These are phyloP conservation scores for Corinectria fuckeliana DNA, from an alignment of 2,329 filamentous ascomycete genomes.

Conservation along the genomic window DNA sequence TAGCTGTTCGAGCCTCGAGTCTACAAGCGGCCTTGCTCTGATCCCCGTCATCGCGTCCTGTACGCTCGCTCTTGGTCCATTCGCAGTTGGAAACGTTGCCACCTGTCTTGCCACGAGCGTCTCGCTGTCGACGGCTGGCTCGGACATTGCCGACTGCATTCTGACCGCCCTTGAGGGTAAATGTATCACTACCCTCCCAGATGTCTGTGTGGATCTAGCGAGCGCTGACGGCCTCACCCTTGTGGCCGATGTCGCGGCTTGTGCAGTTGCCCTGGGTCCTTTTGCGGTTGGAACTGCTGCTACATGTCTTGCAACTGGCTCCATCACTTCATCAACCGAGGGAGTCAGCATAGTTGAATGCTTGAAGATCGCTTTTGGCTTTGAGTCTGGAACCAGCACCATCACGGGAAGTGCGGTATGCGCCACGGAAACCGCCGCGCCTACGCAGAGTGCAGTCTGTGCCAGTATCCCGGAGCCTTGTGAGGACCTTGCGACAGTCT, in stretches of 20 bases:
- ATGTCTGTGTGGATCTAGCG: background rate
- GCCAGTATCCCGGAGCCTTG: slow-evolving; percentile 20
- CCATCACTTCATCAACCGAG: background rate
- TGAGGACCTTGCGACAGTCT: background rate
- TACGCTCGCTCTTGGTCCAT: slow-evolving; percentile 15
- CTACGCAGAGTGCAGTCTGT: slow-evolving; percentile 5
- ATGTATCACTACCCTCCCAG: slow-evolving; percentile 14
- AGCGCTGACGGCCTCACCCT: background rate
- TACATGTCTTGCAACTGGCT: slow-evolving; percentile 14
- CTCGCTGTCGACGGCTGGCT: slow-evolving; percentile 2
- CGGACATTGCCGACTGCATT: slow-evolving; percentile 17
- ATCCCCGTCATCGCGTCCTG: slow-evolving; percentile 9
- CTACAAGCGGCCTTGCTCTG: slow-evolving; percentile 5
- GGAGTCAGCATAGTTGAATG: background rate
- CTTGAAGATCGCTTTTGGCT: slow-evolving; percentile 8
- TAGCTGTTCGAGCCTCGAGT: slow-evolving; percentile 3
- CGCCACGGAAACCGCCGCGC: background rate
- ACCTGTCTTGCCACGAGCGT: slow-evolving; percentile 6
- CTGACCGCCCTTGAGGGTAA: slow-evolving; percentile 6
- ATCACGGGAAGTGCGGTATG: background rate
- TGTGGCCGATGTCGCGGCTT: background rate
- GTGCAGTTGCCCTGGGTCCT: slow-evolving; percentile 17
- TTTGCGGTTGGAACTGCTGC: slow-evolving; percentile 14
- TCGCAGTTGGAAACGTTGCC: slow-evolving; percentile 6
- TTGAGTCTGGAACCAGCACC: slow-evolving; percentile 1